Evolutionary conservation across 805 yeast species (phyloP).

Genomic region (Candida peoriensis): DNA sequence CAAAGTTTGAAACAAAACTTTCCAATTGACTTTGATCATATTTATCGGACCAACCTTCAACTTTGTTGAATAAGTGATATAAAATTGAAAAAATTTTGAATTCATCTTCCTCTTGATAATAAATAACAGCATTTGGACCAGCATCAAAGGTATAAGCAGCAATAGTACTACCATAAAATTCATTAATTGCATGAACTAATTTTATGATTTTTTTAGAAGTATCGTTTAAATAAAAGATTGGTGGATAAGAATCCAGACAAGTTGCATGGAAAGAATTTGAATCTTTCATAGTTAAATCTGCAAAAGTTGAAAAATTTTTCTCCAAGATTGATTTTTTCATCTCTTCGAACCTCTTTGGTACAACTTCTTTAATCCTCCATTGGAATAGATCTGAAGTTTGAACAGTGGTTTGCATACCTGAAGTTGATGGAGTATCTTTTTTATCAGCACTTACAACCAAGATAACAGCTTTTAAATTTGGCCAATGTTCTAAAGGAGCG

Average conservation of each 20-base stretch:
- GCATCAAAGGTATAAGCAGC: conserved; percentile 99
- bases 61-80: conserved; percentile 49
- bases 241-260: conserved; percentile 94
- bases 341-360: conserved; percentile 76
- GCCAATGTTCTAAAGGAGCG: conserved; percentile 85
- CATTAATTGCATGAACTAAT: conserved; percentile 73
- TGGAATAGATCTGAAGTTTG: conserved; percentile 81
- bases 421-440: conserved; percentile 91
- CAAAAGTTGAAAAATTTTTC: conserved; percentile 79
- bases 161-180: conserved; percentile 44
- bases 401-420: conserved; percentile 96
- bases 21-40: conserved; percentile 26
- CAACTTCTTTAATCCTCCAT: conserved; percentile 73
- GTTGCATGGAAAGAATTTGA: conserved; percentile 97
- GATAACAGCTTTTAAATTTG: conserved; percentile 85
- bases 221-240: conserved; percentile 90
- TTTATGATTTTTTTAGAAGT: conserved; percentile 80
- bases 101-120: conserved; percentile 77
- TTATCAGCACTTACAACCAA: conserved; percentile 89
- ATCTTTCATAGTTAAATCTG: conserved; percentile 90
- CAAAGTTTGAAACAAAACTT: conserved; percentile 21
- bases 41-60: conserved; percentile 65
- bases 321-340: conserved; percentile 74
- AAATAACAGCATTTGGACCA: conserved; percentile 97
- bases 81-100: conserved; percentile 66